Base-by-base conservation (phyloP, 1,284 basidiomycete species). In the Marasmius sp. region DNA sequence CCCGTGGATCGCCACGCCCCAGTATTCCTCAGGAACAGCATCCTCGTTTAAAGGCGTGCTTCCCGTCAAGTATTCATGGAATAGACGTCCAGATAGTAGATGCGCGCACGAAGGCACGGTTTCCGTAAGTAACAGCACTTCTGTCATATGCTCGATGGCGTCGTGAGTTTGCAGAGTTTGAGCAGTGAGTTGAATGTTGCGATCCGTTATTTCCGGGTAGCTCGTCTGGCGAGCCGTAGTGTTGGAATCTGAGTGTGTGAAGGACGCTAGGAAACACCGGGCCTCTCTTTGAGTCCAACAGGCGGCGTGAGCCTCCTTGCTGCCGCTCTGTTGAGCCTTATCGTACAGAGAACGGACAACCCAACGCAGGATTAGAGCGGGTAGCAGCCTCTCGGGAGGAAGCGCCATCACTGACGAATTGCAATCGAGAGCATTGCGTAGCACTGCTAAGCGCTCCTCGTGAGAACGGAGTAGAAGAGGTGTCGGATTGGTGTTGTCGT, bases 231-330 rank as follows among this genome's bases (percentile, higher is more conserved):
- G 68, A 27, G 73, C 60, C 33, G 64, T 47, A 62, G 69, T 36
- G 49, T 71, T 58, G 36, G 71, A 18, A 34, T 52, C 53, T 12
- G 12, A 47, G n/a, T 14, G 6, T 47, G 9, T n/a, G 66, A 86
- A 81, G 11, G 84, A 79, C 0, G 81, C 77, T 27, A 94, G 77
- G 64, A 92, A 81, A n/a, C 86, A 85, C 4, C 73, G 77, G 1
- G 85, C 86, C 70, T 95, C 93, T 14, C 72, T 74, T 55, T 74
- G 77, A 0, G 86, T 88, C 93, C 93, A 95, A 53, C 81, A 80
- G 69, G 89, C 88, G 62, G 79, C 79, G 62, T 86, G 81, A 37
- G 83, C 79, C 20, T 85, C 85, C 67, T 80, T 85, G 64, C 75
- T 83, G 20, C 74, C 74, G 20, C 71, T 76, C 65, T 83, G 84